These are phyloP conservation scores for Corinectria fuckeliana DNA, from an alignment of 2,329 filamentous ascomycete genomes.

Conservation along the genomic window DNA sequence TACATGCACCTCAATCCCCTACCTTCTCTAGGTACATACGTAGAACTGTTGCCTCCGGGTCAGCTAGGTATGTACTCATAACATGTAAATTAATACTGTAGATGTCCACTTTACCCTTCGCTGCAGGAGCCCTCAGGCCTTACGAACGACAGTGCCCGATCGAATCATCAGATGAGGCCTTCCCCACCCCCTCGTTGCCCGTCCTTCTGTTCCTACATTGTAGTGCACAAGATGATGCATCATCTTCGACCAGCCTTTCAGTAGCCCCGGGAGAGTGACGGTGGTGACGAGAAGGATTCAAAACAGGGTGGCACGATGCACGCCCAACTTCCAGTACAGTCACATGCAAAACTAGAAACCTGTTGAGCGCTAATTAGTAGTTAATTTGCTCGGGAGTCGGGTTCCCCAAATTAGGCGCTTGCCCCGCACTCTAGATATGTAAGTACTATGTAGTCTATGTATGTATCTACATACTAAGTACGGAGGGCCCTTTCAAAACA, in stretches of 20 bases:
- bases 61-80: too few relatives aligned
- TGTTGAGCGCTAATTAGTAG: not conserved
- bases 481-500: too few relatives aligned
- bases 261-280: not conserved
- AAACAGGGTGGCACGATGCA: constrained; percentile 7
- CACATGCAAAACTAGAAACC: not conserved
- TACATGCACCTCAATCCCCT: too few relatives aligned
- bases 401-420: not conserved
- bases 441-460: too few relatives aligned
- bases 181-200: not conserved
- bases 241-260: not conserved
- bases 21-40: too few relatives aligned
- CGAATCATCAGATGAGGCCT: not conserved
- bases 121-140: not conserved
- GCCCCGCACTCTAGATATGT: not conserved
- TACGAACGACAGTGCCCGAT: not conserved
- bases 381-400: not conserved
- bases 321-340: not conserved
- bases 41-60: too few relatives aligned
- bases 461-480: too few relatives aligned
- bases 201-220: not conserved
- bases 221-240: not conserved
- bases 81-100: too few relatives aligned
- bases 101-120: too few relatives aligned
- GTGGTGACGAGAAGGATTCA: too few relatives aligned